A percentile compares a stretch with the other conserved stretches of the same genome.
Evolutionary conservation across 805 yeast genomes (phyloP).

Genomic region (Starmera dryadoides): DNA sequence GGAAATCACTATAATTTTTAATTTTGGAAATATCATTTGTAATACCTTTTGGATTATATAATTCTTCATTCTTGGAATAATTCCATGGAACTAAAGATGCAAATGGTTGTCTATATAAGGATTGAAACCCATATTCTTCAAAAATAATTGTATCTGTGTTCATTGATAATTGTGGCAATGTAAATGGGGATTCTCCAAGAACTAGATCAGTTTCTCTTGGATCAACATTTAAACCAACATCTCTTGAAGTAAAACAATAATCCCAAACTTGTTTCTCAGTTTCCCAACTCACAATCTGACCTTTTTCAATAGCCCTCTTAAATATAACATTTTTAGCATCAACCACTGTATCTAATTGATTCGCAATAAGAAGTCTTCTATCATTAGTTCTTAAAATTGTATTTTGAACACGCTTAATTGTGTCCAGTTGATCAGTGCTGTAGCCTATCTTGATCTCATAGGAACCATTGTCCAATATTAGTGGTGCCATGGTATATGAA

Average conservation of each 20-base stretch:
- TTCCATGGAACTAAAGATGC: constrained; percentile 62
- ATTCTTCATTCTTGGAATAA: constrained; percentile 18
- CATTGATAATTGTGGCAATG: constrained; percentile 72
- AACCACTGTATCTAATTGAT: constrained; percentile 52
- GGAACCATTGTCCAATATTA: constrained; percentile 88
- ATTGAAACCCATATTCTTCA: constrained; percentile 83
- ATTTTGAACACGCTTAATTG: constrained; percentile 55
- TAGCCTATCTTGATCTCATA: constrained; percentile 68
- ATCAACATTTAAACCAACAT: constrained; percentile 33
- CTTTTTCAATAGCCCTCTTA: constrained; percentile 81
- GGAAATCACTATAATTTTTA: constrained; percentile 46
- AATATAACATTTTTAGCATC: constrained; percentile 70
- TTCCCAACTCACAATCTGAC: constrained; percentile 89
- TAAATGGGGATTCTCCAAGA: constrained; percentile 75
- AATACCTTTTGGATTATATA: constrained; percentile 20
- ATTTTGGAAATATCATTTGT: constrained; percentile 11
- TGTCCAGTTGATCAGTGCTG: constrained; percentile 25
- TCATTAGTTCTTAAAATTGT: constrained; percentile 71
- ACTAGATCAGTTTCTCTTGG: constrained; percentile 53
- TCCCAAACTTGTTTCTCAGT: constrained; percentile 89
- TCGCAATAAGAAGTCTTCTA: constrained; percentile 66
- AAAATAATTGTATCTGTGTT: constrained; percentile 88
- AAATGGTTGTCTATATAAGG: constrained; percentile 59
- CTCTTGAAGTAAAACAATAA: constrained; percentile 32
- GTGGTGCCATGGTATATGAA: constrained; percentile 9